Evolutionary conservation across 768 basidiomycete genomes (phyloP), one percentile per base, ranked within the genome.

Genomic region (Termitomyces sp.): DNA sequence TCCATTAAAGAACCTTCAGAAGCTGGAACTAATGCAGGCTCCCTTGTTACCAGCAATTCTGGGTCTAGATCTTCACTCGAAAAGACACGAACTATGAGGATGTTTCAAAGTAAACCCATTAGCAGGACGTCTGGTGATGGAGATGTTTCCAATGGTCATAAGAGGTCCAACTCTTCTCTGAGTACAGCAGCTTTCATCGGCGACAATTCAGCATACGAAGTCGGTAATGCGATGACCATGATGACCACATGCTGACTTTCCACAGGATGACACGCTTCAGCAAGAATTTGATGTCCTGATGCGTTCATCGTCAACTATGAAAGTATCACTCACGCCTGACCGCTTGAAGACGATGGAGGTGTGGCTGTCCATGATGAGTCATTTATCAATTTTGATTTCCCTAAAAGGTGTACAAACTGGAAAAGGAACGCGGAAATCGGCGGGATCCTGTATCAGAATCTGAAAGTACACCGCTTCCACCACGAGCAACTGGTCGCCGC

Each of bases 221-320:
- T 78, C 61, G 51, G 70, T 38, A 11, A 25, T 36, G 36, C 23
- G 12, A 36, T 11, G 25, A 23, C 7, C n/a, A 13, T 18, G 16
- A 13, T 22, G 41, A 46, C 56, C 48, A 56, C 23, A 50, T 56
- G 57, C 29, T 65, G 49, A 56, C 40, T 52, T 48, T 56, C 58
- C 38, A 60, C 62, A 89, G 83, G 81, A 84, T 66, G 68, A 81
- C 66, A 66, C 74, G 58, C 68, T 80, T 63, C 76, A 83, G 53
- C 86, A 89, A 58, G 91, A 96, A 68, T 98, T 98, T 68, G 95
- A 98, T 70, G 86, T 93, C 69, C 76, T 98, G 70, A 88, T 98
- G 85, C 84, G 83, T 49, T 93, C 91, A 55, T 83, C 88, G 56
- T 79, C 88, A 54, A 98, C 95, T 18, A 90, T 97, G 89, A 97